These are phyloP conservation scores for Agaricus blazei DNA, from an alignment of 768 basidiomycete genomes.

Conservation along the genomic window DNA sequence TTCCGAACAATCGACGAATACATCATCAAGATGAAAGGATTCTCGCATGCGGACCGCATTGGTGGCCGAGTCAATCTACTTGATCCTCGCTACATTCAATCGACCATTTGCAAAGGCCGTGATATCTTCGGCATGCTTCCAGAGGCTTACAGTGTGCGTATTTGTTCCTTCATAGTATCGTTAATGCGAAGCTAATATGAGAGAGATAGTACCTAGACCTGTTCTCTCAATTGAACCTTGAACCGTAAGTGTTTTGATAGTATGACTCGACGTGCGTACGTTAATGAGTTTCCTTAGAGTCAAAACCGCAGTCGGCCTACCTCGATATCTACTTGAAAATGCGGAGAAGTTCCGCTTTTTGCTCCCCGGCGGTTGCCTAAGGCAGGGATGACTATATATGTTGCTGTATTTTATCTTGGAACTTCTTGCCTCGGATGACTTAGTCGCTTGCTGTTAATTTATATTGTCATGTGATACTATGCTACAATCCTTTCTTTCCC, in stretches of 20 bases:
- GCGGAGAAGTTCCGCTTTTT: slow-evolving; percentile 46
- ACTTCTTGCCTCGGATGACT: too few species aligned
- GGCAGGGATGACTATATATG: slow-evolving; percentile 17
- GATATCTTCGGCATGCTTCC: slow-evolving; percentile 66
- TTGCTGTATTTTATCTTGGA: background rate
- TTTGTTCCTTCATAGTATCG: background rate
- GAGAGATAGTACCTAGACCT: slow-evolving; percentile 44
- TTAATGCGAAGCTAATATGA: background rate
- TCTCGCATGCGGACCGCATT: slow-evolving; percentile 59
- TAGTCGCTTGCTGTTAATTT: too few species aligned
- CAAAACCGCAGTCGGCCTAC: slow-evolving; percentile 46
- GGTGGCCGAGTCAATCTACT: slow-evolving; percentile 42
- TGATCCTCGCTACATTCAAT: slow-evolving; percentile 47
- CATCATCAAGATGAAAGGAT: slow-evolving; percentile 53
- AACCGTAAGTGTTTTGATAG: slow-evolving; percentile 34
- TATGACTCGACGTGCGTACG: background rate
- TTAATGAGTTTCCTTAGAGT: slow-evolving; percentile 18
- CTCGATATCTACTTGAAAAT: slow-evolving; percentile 46
- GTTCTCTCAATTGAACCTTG: slow-evolving; percentile 45
- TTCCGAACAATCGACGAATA: slow-evolving; percentile 58
- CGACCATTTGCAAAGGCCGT: slow-evolving; percentile 52
- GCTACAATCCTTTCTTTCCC: too few species aligned
- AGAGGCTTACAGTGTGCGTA: slow-evolving; percentile 50
- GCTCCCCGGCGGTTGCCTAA: slow-evolving; percentile 49
- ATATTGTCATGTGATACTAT: too few species aligned